Evolutionary conservation across 2,329 filamentous ascomycete genomes (phyloP), one percentile per base, ranked within the genome.

Genomic region (Helicocarpus griseus): DNA sequence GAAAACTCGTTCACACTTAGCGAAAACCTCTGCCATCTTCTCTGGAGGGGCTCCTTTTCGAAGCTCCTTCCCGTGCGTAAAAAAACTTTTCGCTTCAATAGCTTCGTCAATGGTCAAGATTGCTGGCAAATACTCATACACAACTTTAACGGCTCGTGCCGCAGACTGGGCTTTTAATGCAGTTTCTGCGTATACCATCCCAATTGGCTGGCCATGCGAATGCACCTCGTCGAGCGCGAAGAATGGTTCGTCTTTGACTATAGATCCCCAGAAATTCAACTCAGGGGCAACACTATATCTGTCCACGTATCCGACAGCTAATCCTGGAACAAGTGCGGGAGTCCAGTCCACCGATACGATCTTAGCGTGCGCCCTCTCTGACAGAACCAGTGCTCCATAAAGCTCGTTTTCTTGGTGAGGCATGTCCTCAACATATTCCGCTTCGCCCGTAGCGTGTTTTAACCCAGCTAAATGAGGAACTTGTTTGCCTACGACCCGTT

Each of bases 81-180:
- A 89, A 67, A 85, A 94, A 64, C 87, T 94, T 51, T 89, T 78
- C 53, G 85, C 77, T 59, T 85, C 82, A 35, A 95, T 91, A 1
- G 89, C 89, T 59, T 95, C 88, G 61, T 95, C 89, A 52, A 95
- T 95, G 0, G 87, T 89, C 59, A 91, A 83, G 24, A 95, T 82
- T 0, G 87, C 81, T 0, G 87, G 87, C 2, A 94, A 73, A 14
- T 91, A 87, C 62, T 94, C 87, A 54, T 95, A 95, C 52, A 88
- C 83, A 1, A 95, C 75, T 64, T 81, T 84, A 49, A 95, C 88
- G 2, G 84, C 85, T 48, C 85, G 77, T 0, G 85, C 85, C 45
- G 82, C 89, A 50, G 85, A 82, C 46, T 84, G 80, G 1, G 89
- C 89, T 52, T 79, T 78, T 46, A 81, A 77, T 0, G 85, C 82